Percentiles rank a stretch among this genome's conserved stretches.
These are phyloP conservation scores for Xylariaceae sp. DNA, from an alignment of 2,329 filamentous ascomycete genomes.

Conservation along the genomic window DNA sequence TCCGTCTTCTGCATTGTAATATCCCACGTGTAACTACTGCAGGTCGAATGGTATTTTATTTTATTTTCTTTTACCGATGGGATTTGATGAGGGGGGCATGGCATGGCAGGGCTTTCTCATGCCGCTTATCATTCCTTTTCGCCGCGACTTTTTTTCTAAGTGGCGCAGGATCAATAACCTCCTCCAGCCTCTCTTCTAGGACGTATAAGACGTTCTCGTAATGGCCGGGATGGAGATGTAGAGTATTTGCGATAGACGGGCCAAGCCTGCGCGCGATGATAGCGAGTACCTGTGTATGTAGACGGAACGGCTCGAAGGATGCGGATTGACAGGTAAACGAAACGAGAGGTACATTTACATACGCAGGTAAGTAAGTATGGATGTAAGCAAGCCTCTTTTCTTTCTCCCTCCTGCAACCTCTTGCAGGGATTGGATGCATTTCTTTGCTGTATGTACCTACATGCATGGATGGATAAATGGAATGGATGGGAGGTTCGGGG, in stretches of 20 bases:
- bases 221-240: constrained; percentile 1
- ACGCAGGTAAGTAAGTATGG: not conserved
- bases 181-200: not conserved
- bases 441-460: not conserved
- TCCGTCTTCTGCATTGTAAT: not conserved
- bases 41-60: not conserved
- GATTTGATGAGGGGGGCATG: no score
- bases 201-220: not conserved
- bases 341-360: not conserved
- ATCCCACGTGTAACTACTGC: not conserved
- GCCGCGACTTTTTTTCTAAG: not conserved
- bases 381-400: constrained; percentile 11
- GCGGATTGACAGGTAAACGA: not conserved
- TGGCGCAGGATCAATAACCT: constrained; percentile 18
- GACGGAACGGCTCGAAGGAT: constrained; percentile 14
- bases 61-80: not conserved
- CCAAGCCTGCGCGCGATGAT: constrained; percentile 2
- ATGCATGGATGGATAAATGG: not conserved
- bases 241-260: constrained; percentile 10
- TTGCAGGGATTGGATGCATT: constrained; percentile 5
- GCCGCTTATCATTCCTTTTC: constrained; percentile 5
- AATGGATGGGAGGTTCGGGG: not conserved
- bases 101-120: not conserved
- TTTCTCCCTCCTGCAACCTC: not conserved
- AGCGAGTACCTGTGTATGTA: not conserved